Percentiles rank a stretch among this genome's conserved stretches.
phyloP scores from a whole-genome alignment of 78 protist species.

The slime mould (Dictyostelium discoideum) region dicty_2.7 NC_007088.5:7243501-7244000 shows the following conservation, averaged over 20 bases:
- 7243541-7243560: conserved; percentile 27
- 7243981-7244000: conserved; percentile 32
- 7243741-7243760: not conserved
- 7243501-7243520: conserved; percentile 5
- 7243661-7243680: conserved; percentile 72
- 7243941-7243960: conserved; percentile 77
- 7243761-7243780: conserved; percentile 5
- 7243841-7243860: conserved; percentile 57
- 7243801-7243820: conserved; percentile 12
- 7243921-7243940: conserved; percentile 25
- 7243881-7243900: conserved; percentile 85
- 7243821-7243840: conserved; percentile 45
- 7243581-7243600: conserved; percentile 75
- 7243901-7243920: conserved; percentile 3
- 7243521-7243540: not conserved
- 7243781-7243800: not conserved
- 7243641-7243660: not conserved
- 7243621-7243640: not conserved
- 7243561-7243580: conserved; percentile 64
- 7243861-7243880: conserved; percentile 80
- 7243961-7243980: conserved; percentile 47
- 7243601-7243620: conserved; percentile 32
- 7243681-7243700: conserved; percentile 37
- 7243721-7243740: not conserved
- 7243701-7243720: conserved; percentile 78